phyloP scores from a whole-genome alignment of 176 grass and related monocot genomes.

The Carex pumila region DNA sequence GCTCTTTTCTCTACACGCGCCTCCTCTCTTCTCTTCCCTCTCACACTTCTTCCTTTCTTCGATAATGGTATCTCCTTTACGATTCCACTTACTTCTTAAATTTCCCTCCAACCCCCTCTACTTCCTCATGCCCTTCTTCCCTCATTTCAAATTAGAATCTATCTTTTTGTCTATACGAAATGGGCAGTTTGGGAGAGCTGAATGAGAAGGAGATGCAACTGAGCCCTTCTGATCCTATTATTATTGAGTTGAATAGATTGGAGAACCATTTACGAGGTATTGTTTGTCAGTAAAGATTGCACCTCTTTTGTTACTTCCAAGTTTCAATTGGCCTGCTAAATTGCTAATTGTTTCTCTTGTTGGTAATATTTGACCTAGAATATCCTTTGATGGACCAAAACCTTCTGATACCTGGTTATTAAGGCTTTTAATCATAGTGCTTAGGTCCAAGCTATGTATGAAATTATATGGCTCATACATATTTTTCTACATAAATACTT shows the following conservation, averaged over 20 bases:
- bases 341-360: neutral
- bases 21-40: neutral
- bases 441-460: neutral
- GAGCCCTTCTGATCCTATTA: constrained; percentile 39
- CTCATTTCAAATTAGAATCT: neutral
- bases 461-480: neutral
- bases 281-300: neutral
- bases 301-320: neutral
- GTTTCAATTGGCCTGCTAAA: neutral
- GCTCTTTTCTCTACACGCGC: neutral
- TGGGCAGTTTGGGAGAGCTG: constrained; percentile 76
- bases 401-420: neutral
- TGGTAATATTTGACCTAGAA: neutral
- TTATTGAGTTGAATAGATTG: constrained; percentile 75
- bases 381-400: neutral
- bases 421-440: neutral
- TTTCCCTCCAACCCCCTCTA: constrained; percentile 19
- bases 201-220: constrained; percentile 47
- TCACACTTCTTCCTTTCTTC: constrained; percentile 3
- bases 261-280: constrained; percentile 72
- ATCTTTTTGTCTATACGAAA: constrained; percentile 5
- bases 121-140: neutral
- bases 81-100: constrained; percentile 18
- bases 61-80: constrained; percentile 17
- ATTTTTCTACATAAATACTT: neutral